Conservation (phyloP, 2,329 filamentous ascomycete genomes). For the Iodosphaeria phyllophila region DNA sequence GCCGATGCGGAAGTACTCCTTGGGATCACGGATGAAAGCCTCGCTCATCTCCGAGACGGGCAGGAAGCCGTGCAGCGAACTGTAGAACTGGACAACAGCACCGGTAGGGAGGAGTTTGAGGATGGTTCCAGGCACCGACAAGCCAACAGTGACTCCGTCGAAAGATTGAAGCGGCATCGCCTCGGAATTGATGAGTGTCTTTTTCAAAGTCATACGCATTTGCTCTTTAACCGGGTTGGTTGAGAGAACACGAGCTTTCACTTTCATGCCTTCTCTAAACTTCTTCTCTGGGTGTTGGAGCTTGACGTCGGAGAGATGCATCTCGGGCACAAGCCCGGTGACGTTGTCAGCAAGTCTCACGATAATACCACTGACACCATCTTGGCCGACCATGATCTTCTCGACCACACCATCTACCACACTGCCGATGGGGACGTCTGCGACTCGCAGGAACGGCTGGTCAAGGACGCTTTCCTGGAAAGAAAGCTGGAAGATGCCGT, state of each 20-base stretch:
- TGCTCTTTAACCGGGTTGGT: conserved; percentile 58
- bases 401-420: conserved; percentile 71
- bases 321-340: conserved; percentile 70
- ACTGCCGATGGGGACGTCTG: conserved; percentile 70
- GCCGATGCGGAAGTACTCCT: conserved; percentile 72
- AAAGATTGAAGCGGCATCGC: conserved; percentile 62
- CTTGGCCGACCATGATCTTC: conserved; percentile 60
- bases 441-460: conserved; percentile 76
- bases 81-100: conserved; percentile 86
- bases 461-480: conserved; percentile 68
- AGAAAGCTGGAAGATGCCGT: conserved; percentile 72
- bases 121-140: conserved; percentile 72
- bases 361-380: conserved; percentile 66
- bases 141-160: conserved; percentile 51
- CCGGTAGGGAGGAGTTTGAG: conserved; percentile 62
- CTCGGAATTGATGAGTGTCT: conserved; percentile 82
- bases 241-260: conserved; percentile 75
- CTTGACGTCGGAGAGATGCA: conserved; percentile 73
- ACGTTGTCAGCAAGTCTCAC: conserved; percentile 76
- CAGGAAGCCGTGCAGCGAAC: conserved; percentile 64
- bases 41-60: conserved; percentile 97
- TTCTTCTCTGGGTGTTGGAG: conserved; percentile 92
- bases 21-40: conserved; percentile 77
- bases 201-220: conserved; percentile 81
- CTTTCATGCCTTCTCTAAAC: conserved; percentile 68